phyloP scores from a whole-genome alignment of 2,329 filamentous ascomycete species.

The Arthrobotrys sinensis region DNA sequence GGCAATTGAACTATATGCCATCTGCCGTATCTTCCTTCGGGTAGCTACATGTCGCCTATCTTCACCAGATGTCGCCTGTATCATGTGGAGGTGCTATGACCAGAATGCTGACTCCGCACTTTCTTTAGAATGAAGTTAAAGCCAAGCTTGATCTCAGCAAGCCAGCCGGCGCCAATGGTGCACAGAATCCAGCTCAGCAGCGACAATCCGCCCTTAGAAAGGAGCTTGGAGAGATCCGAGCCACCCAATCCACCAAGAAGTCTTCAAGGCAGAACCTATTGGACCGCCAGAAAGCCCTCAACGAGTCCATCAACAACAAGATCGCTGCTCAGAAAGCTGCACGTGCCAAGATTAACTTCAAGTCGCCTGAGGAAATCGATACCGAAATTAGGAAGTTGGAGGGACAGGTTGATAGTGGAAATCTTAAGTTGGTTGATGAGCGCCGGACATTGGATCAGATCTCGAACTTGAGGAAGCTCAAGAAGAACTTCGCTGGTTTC shows the following conservation, averaged over 20 bases:
- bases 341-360: conserved; percentile 85
- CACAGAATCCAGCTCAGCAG: conserved; percentile 80
- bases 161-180: conserved; percentile 79
- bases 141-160: conserved; percentile 87
- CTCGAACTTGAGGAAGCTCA: conserved; percentile 84
- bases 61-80: conserved; percentile 16
- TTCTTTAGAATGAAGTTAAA: conserved; percentile 82
- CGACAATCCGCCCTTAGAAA: conserved; percentile 87
- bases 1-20: not conserved
- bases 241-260: conserved; percentile 91
- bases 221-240: conserved; percentile 85
- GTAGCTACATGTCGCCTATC: conserved; percentile 24
- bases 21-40: conserved; percentile 6
- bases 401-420: conserved; percentile 86
- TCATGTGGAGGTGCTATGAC: conserved; percentile 10
- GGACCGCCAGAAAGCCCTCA: conserved; percentile 92
- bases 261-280: conserved; percentile 81
- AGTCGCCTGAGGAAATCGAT: conserved; percentile 89
- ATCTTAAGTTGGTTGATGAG: conserved; percentile 97
- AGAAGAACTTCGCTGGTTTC: conserved; percentile 90
- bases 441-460: conserved; percentile 92
- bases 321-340: conserved; percentile 89
- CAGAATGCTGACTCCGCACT: not conserved
- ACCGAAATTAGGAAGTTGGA: conserved; percentile 84
- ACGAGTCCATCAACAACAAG: conserved; percentile 87